Conservation (phyloP, 805 yeast genomes). For the Metschnikowia reukaufii region DNA sequence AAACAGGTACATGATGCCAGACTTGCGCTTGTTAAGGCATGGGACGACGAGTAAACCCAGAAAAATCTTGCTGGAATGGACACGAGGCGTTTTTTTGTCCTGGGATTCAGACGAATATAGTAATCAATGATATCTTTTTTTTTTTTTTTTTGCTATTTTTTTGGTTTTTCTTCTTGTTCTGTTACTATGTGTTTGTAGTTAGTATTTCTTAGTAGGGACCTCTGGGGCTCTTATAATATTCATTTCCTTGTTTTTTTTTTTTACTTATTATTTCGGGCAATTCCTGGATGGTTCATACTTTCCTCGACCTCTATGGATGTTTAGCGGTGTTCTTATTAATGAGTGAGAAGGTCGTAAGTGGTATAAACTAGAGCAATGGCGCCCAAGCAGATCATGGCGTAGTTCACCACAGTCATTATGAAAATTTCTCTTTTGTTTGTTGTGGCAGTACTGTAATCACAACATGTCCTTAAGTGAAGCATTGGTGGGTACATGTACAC, state of each 20-base stretch:
- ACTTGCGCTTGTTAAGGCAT: constrained; percentile 11
- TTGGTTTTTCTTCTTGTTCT: background rate
- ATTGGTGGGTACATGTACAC: constrained; percentile 86
- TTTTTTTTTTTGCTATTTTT: background rate
- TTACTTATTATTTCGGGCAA: too few species aligned
- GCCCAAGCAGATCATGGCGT: constrained; percentile 54
- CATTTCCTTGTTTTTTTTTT: too few species aligned
- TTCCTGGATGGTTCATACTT: too few species aligned
- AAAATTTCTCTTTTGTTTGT: constrained; percentile 31
- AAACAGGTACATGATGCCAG: constrained; percentile 20
- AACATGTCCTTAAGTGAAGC: constrained; percentile 60
- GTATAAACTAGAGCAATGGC: constrained; percentile 64
- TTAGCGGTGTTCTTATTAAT: background rate
- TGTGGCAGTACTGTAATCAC: constrained; percentile 24
- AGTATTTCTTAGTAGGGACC: too few species aligned
- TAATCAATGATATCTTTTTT: background rate
- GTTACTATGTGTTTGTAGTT: too few species aligned
- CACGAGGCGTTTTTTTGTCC: too few species aligned
- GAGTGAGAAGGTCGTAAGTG: constrained; percentile 36
- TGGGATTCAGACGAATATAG: too few species aligned
- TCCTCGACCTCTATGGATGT: too few species aligned
- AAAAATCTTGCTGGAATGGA: background rate
- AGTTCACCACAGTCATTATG: constrained; percentile 46
- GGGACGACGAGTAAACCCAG: constrained; percentile 10
- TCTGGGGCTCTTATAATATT: too few species aligned